Evolutionary conservation across 345 rosid genomes (phyloP).

Genomic region (Isatis tinctoria): DNA sequence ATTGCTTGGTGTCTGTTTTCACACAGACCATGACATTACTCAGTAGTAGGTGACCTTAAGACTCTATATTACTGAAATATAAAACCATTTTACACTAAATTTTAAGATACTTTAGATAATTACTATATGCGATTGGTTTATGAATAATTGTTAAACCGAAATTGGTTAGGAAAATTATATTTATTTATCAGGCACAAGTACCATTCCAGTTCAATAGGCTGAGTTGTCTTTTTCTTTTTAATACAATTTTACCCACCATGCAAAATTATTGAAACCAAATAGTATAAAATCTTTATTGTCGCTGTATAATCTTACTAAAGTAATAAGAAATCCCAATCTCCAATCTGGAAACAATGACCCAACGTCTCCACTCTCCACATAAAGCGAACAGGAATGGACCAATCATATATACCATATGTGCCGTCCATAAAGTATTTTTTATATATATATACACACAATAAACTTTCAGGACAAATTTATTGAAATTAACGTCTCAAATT

Average conservation of each 20-base stretch:
- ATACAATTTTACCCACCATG: background rate
- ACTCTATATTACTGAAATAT: background rate
- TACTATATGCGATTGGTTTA: background rate
- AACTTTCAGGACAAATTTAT: background rate
- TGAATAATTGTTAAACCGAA: background rate
- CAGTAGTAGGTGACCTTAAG: background rate
- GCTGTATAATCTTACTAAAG: background rate
- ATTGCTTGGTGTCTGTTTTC: constrained; percentile 2
- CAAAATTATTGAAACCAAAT: constrained; percentile 1
- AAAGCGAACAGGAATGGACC: constrained; percentile 1
- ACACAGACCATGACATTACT: background rate
- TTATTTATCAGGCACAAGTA: background rate
- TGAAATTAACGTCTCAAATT: background rate
- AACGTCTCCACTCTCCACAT: background rate
- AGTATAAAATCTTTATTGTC: background rate
- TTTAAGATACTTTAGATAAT: background rate
- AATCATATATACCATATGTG: background rate
- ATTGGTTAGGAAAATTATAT: background rate
- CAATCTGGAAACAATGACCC: constrained; percentile 7
- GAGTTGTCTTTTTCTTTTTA: background rate
- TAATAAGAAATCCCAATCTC: constrained; percentile 5
- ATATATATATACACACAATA: background rate
- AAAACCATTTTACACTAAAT: background rate
- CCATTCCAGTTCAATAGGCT: background rate
- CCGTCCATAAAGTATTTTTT: background rate